A percentile compares a stretch with the other conserved stretches of the same genome.
These are phyloP conservation scores for Colletotrichum salicis DNA, from an alignment of 2,329 filamentous ascomycete genomes.

Conservation along the genomic window DNA sequence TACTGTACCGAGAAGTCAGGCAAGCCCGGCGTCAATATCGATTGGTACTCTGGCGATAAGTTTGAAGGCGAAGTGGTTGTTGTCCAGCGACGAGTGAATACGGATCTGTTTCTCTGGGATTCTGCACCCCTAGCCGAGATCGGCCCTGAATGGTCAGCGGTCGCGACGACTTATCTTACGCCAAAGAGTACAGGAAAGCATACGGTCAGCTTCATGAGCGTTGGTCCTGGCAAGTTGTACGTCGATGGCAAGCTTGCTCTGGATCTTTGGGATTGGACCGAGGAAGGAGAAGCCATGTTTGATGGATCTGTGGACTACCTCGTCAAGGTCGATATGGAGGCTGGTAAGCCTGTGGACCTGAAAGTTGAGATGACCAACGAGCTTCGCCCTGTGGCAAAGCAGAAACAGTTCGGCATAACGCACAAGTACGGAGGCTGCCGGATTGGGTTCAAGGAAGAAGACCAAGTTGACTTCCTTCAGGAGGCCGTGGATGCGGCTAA, in stretches of 20 bases:
- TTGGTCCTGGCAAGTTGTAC: conserved; percentile 71
- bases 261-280: conserved; percentile 76
- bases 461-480: conserved; percentile 70
- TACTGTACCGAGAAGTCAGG: conserved; percentile 67
- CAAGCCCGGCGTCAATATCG: conserved; percentile 69
- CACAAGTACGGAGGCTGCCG: conserved; percentile 78
- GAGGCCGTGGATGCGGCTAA: conserved; percentile 72
- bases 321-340: conserved; percentile 69
- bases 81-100: conserved; percentile 69
- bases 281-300: conserved; percentile 77
- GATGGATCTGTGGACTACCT: conserved; percentile 74
- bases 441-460: conserved; percentile 76
- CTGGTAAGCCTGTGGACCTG: conserved; percentile 68
- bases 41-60: conserved; percentile 73
- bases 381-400: conserved; percentile 69
- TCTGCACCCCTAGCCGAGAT: conserved; percentile 70
- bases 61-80: conserved; percentile 68
- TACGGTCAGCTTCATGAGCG: conserved; percentile 74
- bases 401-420: conserved; percentile 65
- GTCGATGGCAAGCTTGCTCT: conserved; percentile 69
- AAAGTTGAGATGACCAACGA: conserved; percentile 75
- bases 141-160: conserved; percentile 72
- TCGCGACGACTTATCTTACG: conserved; percentile 69
- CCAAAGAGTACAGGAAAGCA: conserved; percentile 69
- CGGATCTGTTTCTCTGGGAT: conserved; percentile 77